Percentiles rank a stretch among this genome's conserved stretches.
Conservation (phyloP, 1,284 basidiomycete species). For the Ceratobasidium sp. region DNA sequence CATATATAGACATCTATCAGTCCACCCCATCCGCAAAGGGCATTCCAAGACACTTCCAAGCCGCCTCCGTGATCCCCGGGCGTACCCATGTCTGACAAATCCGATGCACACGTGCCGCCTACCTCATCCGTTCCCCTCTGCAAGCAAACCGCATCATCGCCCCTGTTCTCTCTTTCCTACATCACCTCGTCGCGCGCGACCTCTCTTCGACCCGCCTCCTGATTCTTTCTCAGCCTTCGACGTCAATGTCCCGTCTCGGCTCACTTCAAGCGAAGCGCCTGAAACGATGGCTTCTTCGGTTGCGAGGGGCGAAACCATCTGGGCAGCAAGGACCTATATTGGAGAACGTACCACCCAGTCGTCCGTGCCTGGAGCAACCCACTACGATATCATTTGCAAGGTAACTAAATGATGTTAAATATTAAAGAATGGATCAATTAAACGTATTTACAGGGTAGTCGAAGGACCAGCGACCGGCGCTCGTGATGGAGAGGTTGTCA, state of each 20-base stretch:
- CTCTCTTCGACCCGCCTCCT: neutral
- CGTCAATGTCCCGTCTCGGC: conserved; percentile 28
- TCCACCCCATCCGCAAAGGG: neutral
- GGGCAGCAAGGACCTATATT: neutral
- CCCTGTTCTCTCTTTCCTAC: neutral
- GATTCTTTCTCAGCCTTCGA: neutral
- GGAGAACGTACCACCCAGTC: neutral
- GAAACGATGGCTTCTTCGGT: conserved; percentile 32
- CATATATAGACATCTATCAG: neutral
- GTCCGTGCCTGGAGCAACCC: neutral
- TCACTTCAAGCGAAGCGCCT: conserved; percentile 33
- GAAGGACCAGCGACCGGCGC: neutral
- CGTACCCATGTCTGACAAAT: conserved; percentile 19
- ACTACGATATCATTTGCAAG: neutral
- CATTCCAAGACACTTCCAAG: neutral
- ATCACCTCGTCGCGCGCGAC: neutral
- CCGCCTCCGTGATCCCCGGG: conserved; percentile 26
- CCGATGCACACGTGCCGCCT: conserved; percentile 26
- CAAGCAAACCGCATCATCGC: neutral
- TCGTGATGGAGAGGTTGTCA: neutral
- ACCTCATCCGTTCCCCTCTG: conserved; percentile 14
- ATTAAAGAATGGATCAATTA: neutral
- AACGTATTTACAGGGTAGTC: neutral
- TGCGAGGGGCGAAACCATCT: conserved; percentile 7
- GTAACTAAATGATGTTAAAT: neutral